Percentiles rank a stretch among this genome's conserved stretches.
Conservation (phyloP, 768 basidiomycete genomes). For the Gyrodon lividus region DNA sequence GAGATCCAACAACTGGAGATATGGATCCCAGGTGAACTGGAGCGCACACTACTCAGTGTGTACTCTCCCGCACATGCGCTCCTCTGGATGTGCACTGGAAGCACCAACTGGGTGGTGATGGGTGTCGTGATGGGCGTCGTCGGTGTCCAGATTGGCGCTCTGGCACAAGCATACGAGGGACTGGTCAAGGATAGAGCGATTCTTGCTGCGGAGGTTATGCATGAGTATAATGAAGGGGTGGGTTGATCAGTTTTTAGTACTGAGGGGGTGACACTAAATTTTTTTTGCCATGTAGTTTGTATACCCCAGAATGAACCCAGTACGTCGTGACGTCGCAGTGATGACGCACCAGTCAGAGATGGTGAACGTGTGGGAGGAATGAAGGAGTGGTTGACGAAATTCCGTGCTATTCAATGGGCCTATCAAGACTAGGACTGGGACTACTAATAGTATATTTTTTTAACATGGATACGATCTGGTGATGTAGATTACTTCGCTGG, state of each 20-base stretch:
- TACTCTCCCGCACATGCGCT: slow-evolving; percentile 79
- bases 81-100: slow-evolving; percentile 68
- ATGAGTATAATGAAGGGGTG: slow-evolving; percentile 81
- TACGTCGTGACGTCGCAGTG: slow-evolving; percentile 74
- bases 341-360: slow-evolving; percentile 87
- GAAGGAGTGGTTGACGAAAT: neutral
- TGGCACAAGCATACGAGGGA: slow-evolving; percentile 46
- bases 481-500: too few species aligned
- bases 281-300: slow-evolving; percentile 58
- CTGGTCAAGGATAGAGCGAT: slow-evolving; percentile 74
- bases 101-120: slow-evolving; percentile 77
- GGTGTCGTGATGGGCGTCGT: slow-evolving; percentile 65
- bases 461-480: too few species aligned
- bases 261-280: neutral
- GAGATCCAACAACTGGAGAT: slow-evolving; percentile 75
- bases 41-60: slow-evolving; percentile 64
- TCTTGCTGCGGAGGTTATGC: slow-evolving; percentile 76
- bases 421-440: too few species aligned
- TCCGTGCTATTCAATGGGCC: too few species aligned
- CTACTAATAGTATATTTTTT: too few species aligned
- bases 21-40: slow-evolving; percentile 75
- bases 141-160: slow-evolving; percentile 55
- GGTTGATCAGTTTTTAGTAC: slow-evolving; percentile 22
- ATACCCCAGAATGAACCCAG: slow-evolving; percentile 73
- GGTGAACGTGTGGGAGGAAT: slow-evolving; percentile 56